Evolutionary conservation across 305 asterid genomes (phyloP), one percentile per base, ranked within the genome.

Genomic region (Withania somnifera): DNA sequence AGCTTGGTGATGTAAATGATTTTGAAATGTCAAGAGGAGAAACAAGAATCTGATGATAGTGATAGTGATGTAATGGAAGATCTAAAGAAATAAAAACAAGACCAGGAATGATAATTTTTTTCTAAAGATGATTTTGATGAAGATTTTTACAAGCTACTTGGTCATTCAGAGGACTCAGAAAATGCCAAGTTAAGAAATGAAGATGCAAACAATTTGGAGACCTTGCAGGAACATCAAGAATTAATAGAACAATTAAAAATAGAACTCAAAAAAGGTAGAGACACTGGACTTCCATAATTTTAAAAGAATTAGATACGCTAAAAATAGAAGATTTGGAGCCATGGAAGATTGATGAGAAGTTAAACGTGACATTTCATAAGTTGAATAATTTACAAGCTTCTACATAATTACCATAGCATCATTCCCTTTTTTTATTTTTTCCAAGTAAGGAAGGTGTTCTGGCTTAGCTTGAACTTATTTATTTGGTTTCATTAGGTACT

Each of bases 141-240:
- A 63, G 86, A 84, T 81, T 45, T 19, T 5, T 66, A 50, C 56
- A 30, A 82, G 60, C 17, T 20, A 52, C 38, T 5, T 20, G 32
- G 15, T 11, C 40, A 61, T 14, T 58, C 67, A 3, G 36, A 24
- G 67, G 67, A 24, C 38, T 14, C 13, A 13, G 77, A 73, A 26
- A 73, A 15, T 22, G 54, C 19, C 6, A 22, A 68, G 34, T 68
- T 36, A 45, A 71, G 57, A 71, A 36, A 78, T 1, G 94, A 20
- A 10, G 97, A 95, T 81, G 81, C 82, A 17, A 90, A 89, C 84
- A 89, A 90, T 11, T 73, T 94, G 85, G 99, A 95, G 79, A 83
- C 96, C 0, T 85, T 97, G 63, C 93, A 97, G 99, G 99, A 97
- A 78, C 98, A 97, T 88, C 98, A 95, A 86, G 99, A 97, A 53